These are phyloP conservation scores for Viola odorata DNA, from an alignment of 345 rosid species.

Conservation along the genomic window DNA sequence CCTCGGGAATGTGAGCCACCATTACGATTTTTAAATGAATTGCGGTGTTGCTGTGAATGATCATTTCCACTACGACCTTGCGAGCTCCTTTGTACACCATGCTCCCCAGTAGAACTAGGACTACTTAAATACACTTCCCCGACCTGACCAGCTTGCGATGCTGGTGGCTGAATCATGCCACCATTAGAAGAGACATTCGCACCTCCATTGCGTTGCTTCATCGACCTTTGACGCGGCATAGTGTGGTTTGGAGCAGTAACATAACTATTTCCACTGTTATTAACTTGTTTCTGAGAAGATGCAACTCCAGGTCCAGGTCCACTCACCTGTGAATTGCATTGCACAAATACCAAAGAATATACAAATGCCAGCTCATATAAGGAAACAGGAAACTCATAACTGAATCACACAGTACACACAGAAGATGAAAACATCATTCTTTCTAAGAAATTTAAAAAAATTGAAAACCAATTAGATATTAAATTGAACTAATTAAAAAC, in stretches of 20 bases:
- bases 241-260: constrained; percentile 34
- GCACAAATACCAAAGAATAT: too few species aligned
- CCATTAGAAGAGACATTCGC: constrained; percentile 32
- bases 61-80: constrained; percentile 49
- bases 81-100: constrained; percentile 40
- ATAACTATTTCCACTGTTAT: background rate
- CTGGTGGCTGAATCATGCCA: constrained; percentile 34
- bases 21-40: constrained; percentile 57
- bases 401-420: too few species aligned
- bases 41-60: constrained; percentile 51
- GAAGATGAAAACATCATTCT: too few species aligned
- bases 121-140: constrained; percentile 32
- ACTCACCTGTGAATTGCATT: too few species aligned
- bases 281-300: background rate
- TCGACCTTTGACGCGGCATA: constrained; percentile 35
- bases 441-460: too few species aligned
- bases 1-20: constrained; percentile 43
- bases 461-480: background rate
- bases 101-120: constrained; percentile 48
- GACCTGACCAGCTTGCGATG: constrained; percentile 21
- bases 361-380: background rate
- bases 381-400: background rate
- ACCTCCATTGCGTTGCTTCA: constrained; percentile 28
- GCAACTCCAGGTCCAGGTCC: too few species aligned
- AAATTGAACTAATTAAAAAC: background rate